phyloP scores from a whole-genome alignment of 2,329 filamentous ascomycete species.

The Fusarium beomiforme region DNA sequence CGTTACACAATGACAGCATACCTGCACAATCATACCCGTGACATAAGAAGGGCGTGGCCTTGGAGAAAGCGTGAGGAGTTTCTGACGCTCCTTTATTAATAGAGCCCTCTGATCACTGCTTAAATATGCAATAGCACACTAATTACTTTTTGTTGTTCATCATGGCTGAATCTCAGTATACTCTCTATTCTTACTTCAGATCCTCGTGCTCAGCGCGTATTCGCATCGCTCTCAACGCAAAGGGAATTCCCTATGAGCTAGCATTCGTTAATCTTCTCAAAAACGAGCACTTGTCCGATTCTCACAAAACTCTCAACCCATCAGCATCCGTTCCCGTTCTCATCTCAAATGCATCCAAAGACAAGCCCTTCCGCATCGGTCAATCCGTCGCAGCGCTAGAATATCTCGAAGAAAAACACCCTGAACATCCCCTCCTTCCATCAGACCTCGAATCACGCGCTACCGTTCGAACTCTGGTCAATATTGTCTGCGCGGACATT shows the following conservation, averaged over 20 bases:
- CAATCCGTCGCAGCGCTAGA: constrained; percentile 70
- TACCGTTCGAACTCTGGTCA: constrained; percentile 61
- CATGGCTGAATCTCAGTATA: constrained; percentile 45
- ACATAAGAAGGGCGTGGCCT: constrained; percentile 33
- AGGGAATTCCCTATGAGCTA: constrained; percentile 59
- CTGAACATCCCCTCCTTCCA: constrained; percentile 58
- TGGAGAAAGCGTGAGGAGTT: not conserved
- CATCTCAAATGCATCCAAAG: constrained; percentile 46
- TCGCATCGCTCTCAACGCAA: constrained; percentile 67
- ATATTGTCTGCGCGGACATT: constrained; percentile 65
- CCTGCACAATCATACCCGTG: not conserved
- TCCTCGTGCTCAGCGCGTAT: constrained; percentile 71
- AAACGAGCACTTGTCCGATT: constrained; percentile 58
- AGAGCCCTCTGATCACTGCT: too few species aligned
- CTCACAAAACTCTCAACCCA: constrained; percentile 62
- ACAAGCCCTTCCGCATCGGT: constrained; percentile 54
- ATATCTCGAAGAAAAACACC: constrained; percentile 67
- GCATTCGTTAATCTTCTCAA: constrained; percentile 64
- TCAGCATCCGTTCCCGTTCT: constrained; percentile 65
- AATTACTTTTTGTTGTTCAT: not conserved
- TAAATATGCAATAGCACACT: accelerated
- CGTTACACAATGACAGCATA: not conserved
- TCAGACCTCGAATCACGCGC: constrained; percentile 56
- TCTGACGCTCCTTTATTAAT: accelerated
- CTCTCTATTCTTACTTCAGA: constrained; percentile 69